Percentiles rank a stretch among this genome's conserved stretches.
These are phyloP conservation scores for Clarkia xantiana DNA, from an alignment of 345 rosid species.

Conservation along the genomic window DNA sequence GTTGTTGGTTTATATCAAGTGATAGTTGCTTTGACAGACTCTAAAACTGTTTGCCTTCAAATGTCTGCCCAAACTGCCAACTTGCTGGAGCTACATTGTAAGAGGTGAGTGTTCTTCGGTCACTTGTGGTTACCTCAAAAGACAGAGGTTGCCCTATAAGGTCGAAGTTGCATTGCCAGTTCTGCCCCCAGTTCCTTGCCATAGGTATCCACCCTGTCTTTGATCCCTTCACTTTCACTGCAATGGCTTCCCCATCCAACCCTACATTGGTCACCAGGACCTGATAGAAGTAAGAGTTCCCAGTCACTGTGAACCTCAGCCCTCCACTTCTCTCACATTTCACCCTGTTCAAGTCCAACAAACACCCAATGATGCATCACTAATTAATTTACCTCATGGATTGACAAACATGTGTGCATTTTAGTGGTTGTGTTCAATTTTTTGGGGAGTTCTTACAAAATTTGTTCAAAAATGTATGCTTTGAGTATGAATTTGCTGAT, in stretches of 20 bases:
- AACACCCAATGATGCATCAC: not conserved
- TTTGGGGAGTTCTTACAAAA: no score
- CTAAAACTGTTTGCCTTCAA: slow-evolving; percentile 69
- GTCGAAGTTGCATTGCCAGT: slow-evolving; percentile 57
- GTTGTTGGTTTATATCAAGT: no score
- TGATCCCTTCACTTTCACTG: slow-evolving; percentile 79
- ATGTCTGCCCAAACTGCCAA: slow-evolving; percentile 80
- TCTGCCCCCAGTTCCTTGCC: slow-evolving; percentile 98
- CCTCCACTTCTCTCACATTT: slow-evolving; percentile 60
- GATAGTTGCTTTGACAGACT: not conserved
- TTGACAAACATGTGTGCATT: not conserved
- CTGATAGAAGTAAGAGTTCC: slow-evolving; percentile 53
- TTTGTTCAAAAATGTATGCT: no score
- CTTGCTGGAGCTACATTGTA: slow-evolving; percentile 67
- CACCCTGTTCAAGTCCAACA: slow-evolving; percentile 29
- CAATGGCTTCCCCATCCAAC: slow-evolving; percentile 63
- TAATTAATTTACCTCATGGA: not conserved
- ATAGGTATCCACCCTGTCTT: slow-evolving; percentile 85
- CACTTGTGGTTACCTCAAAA: slow-evolving; percentile 63
- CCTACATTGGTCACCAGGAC: slow-evolving; percentile 76
- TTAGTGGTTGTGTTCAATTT: not conserved
- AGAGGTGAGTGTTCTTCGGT: slow-evolving; percentile 48
- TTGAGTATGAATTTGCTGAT: no score
- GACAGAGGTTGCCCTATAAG: slow-evolving; percentile 76
- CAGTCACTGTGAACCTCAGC: slow-evolving; percentile 59